Conservation (phyloP, 2,329 filamentous ascomycete species). For the Geosmithia morbida region DNA sequence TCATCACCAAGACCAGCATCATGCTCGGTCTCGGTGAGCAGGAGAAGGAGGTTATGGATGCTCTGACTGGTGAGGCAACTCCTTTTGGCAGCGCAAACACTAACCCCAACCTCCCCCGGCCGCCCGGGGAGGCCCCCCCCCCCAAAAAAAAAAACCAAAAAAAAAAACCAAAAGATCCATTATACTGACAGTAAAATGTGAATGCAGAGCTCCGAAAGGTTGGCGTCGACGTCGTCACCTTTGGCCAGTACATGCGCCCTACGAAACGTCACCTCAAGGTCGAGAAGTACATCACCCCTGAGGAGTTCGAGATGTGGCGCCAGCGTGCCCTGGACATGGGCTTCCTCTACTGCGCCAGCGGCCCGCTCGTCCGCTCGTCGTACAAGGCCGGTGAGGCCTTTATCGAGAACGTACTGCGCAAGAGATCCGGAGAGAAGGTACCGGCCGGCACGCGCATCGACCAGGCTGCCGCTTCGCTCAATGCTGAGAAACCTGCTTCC, state of each 20-base stretch:
- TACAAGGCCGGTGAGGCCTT: conserved; percentile 98
- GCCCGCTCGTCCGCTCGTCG: conserved; percentile 81
- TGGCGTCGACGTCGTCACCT: conserved; percentile 88
- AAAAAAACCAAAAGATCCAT: not conserved
- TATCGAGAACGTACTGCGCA: conserved; percentile 94
- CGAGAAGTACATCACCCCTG: conserved; percentile 85
- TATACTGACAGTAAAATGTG: conserved; percentile 1
- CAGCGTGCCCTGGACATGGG: conserved; percentile 85
- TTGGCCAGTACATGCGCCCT: conserved; percentile 99
- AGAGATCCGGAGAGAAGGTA: conserved; percentile 42
- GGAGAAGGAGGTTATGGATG: conserved; percentile 69
- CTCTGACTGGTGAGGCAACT: conserved; percentile 47
- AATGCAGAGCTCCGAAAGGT: conserved; percentile 57
- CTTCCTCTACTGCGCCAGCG: conserved; percentile 91
- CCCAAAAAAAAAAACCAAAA: no score
- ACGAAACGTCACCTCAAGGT: conserved; percentile 98
- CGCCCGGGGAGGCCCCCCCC: not conserved
- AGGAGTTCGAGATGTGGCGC: conserved; percentile 83
- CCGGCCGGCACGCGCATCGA: conserved; percentile 16
- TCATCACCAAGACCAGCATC: conserved; percentile 97
- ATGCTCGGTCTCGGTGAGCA: conserved; percentile 94
- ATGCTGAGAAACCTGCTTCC: conserved; percentile 10
- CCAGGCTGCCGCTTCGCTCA: conserved; percentile 21
- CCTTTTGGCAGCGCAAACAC: not conserved
- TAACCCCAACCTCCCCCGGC: no score